These are phyloP conservation scores for Mycena rosella DNA, from an alignment of 768 basidiomycete genomes.

Conservation along the genomic window DNA sequence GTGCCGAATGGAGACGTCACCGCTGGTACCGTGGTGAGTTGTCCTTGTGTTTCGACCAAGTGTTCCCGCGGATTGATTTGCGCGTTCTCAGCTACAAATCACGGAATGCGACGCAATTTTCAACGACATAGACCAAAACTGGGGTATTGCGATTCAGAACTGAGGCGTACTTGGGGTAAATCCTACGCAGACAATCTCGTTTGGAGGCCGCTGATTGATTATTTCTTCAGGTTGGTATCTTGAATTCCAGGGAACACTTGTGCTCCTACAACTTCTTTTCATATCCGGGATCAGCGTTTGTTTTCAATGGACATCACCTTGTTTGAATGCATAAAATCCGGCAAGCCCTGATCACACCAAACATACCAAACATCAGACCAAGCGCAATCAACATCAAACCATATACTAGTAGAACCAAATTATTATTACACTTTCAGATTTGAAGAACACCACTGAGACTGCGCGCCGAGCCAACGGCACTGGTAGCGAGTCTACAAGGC, in stretches of 20 bases:
- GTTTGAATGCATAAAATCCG: slow-evolving; percentile 17
- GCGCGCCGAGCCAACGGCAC: slow-evolving; percentile 16
- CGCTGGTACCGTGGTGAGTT: slow-evolving; percentile 14
- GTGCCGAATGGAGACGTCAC: slow-evolving; percentile 18
- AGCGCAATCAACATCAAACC: slow-evolving; percentile 13
- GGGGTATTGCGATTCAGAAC: slow-evolving; percentile 24
- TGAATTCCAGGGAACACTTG: slow-evolving; percentile 18
- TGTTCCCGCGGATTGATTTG: slow-evolving; percentile 17
- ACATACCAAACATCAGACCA: slow-evolving; percentile 16
- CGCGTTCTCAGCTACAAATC: slow-evolving; percentile 12
- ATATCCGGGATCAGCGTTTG: slow-evolving; percentile 18
- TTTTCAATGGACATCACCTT: slow-evolving; percentile 13
- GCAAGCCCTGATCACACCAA: slow-evolving; percentile 20
- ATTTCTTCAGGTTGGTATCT: slow-evolving; percentile 21
- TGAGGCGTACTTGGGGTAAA: slow-evolving; percentile 23
- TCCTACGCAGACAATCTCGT: slow-evolving; percentile 21
- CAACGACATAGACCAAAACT: slow-evolving; percentile 13
- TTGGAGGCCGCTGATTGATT: slow-evolving; percentile 21
- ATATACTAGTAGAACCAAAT: slow-evolving; percentile 19
- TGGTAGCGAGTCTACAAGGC: slow-evolving; percentile 17
- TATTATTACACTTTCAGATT: slow-evolving; percentile 18
- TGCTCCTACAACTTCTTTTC: slow-evolving; percentile 20
- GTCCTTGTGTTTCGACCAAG: slow-evolving; percentile 12
- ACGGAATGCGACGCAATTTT: slow-evolving; percentile 19
- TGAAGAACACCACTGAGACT: slow-evolving; percentile 17